Base-by-base conservation (phyloP, 805 yeast genomes). In the Yamadazyma sp. region DNA sequence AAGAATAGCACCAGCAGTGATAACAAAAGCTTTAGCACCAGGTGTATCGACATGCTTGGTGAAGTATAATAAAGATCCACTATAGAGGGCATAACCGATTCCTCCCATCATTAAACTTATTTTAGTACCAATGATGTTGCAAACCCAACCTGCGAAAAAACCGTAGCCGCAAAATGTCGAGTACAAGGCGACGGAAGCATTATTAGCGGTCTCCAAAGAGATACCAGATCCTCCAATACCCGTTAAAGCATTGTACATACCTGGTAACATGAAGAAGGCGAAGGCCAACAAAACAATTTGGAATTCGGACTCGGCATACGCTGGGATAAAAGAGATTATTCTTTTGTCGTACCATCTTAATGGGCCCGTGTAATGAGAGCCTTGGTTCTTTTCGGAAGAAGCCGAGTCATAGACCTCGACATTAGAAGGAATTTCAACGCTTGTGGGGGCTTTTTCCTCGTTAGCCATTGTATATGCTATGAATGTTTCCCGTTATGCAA, bases 151-250 rank as follows among this genome's bases (percentile, higher is more conserved):
- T 9, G 77, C 71, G 44, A 77, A 68, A 54, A 77, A 75, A 9
- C 82, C 82, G 42, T 76, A 47, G n/a, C 74, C 62, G 17, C 81
- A 80, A 49, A 78, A 78, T 1, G 78, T 71, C 28, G 73, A 64
- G 53, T 77, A 69, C 28, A 77, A 60, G 6, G 82, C 80, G 28
- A 73, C 75, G 42, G 63, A 64, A 13, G 80, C 71, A 47, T 74
- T 65, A 47, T 72, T 71, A 12, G 74, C 64, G 17, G 70, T 67
- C 17, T 47, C 46, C 35, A 60, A 62, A 30, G 61, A 54, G 47
- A 61, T 59, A 37, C 73, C 73, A 18, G 73, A 64, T 36, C 74
- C 76, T 35, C 77, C 77, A 34, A 74, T 58, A 49, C 78, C 78
- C 20, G 69, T 49, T 29, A 74, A 58, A 37, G 80, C 77, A 41